phyloP scores from a whole-genome alignment of 2,329 filamentous ascomycete genomes.

The Sporothrix luriei region DNA sequence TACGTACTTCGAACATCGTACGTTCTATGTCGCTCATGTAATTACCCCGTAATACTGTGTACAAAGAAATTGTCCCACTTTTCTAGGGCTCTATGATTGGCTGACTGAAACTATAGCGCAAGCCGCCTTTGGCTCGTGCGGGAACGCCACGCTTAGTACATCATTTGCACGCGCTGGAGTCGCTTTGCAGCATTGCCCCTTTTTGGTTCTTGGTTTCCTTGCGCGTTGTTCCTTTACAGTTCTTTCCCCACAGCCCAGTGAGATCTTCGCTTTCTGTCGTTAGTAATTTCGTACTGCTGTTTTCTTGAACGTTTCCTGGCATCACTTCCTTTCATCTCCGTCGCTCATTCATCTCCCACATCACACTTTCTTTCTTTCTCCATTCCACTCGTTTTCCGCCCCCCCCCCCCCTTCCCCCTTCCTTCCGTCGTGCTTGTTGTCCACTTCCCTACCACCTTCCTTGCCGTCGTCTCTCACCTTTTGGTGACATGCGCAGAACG shows the following conservation, averaged over 20 bases:
- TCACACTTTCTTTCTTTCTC: background rate
- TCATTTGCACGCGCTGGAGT: background rate
- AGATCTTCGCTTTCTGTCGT: conserved; percentile 9
- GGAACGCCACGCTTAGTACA: background rate
- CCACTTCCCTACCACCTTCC: background rate
- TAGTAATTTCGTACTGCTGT: conserved; percentile 1
- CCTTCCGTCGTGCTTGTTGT: background rate
- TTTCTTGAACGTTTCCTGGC: background rate
- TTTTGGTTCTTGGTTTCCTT: background rate
- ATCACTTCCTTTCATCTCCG: conserved; percentile 12
- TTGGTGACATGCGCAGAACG: conserved; percentile 61
- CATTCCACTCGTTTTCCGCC: conserved; percentile 3
- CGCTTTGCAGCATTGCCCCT: conserved; percentile 24
- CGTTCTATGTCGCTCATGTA: too few relatives aligned
- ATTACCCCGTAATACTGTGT: too few relatives aligned
- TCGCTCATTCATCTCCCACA: too few relatives aligned
- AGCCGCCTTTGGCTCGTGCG: too few relatives aligned
- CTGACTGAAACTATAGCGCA: too few relatives aligned
- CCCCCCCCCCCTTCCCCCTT: background rate
- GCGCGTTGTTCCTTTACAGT: background rate
- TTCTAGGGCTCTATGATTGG: too few relatives aligned
- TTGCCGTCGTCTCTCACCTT: background rate
- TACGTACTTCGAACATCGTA: too few relatives aligned
- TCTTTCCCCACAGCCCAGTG: conserved; percentile 14
- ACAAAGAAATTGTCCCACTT: too few relatives aligned